phyloP scores from a whole-genome alignment of 345 rosid genomes.

The Gossypium rotundifolium region DNA sequence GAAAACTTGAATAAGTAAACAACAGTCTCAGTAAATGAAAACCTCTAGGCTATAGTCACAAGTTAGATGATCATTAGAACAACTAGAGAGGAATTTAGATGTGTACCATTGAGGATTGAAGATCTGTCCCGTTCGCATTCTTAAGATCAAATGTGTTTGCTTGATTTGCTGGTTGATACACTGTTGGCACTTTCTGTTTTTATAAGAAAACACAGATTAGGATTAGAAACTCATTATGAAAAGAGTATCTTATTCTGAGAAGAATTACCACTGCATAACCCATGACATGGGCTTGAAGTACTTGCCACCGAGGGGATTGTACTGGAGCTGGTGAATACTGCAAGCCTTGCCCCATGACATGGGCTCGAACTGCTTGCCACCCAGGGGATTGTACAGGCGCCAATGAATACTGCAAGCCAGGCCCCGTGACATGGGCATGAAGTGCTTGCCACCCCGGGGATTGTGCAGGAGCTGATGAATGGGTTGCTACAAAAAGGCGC shows the following conservation, averaged over 20 bases:
- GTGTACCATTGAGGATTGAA: neutral
- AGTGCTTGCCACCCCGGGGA: neutral
- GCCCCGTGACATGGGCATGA: neutral
- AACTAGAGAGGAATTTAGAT: neutral
- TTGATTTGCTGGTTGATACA: neutral
- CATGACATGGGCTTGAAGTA: neutral
- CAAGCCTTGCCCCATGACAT: neutral
- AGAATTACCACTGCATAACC: neutral
- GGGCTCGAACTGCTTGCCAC: neutral
- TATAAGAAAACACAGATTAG: neutral
- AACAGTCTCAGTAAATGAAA: neutral
- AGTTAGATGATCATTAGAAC: neutral
- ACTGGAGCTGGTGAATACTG: neutral
- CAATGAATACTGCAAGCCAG: neutral
- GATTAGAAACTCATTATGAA: neutral
- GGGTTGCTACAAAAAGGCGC: neutral
- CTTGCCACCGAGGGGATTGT: neutral
- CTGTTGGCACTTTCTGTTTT: neutral
- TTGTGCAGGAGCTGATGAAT: neutral
- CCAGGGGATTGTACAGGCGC: neutral
- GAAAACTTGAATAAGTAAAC: neutral
- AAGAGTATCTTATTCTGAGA: neutral
- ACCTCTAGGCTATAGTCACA: neutral
- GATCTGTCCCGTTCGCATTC: neutral
- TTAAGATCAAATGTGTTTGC: neutral